Evolutionary conservation across 2,329 filamentous ascomycete species (phyloP).

Genomic region (Fusarium sp.): DNA sequence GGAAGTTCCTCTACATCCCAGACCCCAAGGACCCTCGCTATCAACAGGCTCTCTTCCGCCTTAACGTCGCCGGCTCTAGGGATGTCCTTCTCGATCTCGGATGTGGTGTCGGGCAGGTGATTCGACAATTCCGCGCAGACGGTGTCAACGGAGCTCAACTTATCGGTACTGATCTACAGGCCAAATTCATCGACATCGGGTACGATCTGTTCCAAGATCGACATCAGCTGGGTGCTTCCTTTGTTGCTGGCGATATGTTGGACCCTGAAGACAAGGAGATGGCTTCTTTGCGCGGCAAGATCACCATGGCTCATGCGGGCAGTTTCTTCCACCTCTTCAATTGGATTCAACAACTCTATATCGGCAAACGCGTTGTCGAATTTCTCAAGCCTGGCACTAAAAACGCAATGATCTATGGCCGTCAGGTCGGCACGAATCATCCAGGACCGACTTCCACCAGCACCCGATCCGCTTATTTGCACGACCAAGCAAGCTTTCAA

Average conservation of each 20-base stretch:
- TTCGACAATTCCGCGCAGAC: slow-evolving; percentile 63
- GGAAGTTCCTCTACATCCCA: slow-evolving; percentile 61
- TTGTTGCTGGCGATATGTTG: slow-evolving; percentile 65
- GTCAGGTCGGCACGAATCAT: slow-evolving; percentile 59
- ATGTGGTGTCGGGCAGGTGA: slow-evolving; percentile 63
- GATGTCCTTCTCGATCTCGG: slow-evolving; percentile 62
- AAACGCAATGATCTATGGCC: slow-evolving; percentile 63
- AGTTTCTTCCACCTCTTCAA: slow-evolving; percentile 65
- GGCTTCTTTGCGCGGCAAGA: slow-evolving; percentile 53
- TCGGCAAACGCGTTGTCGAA: slow-evolving; percentile 58
- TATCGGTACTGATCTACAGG: slow-evolving; percentile 62
- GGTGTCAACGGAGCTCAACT: slow-evolving; percentile 62
- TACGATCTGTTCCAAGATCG: slow-evolving; percentile 74
- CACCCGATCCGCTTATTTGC: slow-evolving; percentile 56
- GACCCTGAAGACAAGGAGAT: slow-evolving; percentile 54
- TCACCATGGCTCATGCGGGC: slow-evolving; percentile 62
- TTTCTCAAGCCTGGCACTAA: slow-evolving; percentile 59
- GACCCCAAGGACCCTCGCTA: slow-evolving; percentile 57
- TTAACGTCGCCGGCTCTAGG: slow-evolving; percentile 53
- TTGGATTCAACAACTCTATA: slow-evolving; percentile 60
- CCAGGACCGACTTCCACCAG: slow-evolving; percentile 39
- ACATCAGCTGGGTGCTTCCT: slow-evolving; percentile 58
- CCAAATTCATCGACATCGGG: slow-evolving; percentile 66
- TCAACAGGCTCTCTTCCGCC: slow-evolving; percentile 56
- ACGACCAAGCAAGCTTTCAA: slow-evolving; percentile 63